Evolutionary conservation across 208 protist species (phyloP).

Genomic region (Trypanosoma conorhini): DNA sequence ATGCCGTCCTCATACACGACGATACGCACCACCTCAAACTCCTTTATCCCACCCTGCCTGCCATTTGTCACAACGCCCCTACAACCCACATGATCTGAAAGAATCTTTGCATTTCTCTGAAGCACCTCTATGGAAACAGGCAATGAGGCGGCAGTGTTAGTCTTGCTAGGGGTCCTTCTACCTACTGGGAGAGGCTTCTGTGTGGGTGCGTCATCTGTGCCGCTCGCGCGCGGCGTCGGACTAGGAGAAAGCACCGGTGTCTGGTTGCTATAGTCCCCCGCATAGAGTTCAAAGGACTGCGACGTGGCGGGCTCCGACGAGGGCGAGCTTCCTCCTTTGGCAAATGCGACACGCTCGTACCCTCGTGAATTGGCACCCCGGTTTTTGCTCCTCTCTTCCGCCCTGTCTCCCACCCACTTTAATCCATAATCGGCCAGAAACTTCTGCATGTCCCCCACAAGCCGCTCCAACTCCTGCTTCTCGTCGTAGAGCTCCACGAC

Average conservation of each 20-base stretch:
- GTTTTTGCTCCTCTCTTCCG: neutral
- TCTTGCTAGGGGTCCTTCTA: neutral
- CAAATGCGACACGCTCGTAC: slow-evolving; percentile 8
- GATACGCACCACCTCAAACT: slow-evolving; percentile 79
- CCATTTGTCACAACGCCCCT: slow-evolving; percentile 66
- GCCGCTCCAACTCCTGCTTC: slow-evolving; percentile 60
- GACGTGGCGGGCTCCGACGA: slow-evolving; percentile 4
- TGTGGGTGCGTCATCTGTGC: slow-evolving; percentile 13
- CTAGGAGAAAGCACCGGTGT: slow-evolving; percentile 16
- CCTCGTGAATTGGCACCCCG: neutral
- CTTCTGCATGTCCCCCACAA: slow-evolving; percentile 43
- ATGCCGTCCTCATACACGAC: slow-evolving; percentile 91
- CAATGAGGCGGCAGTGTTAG: neutral
- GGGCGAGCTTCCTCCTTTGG: neutral
- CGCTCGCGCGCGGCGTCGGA: neutral
- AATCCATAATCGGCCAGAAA: slow-evolving; percentile 59
- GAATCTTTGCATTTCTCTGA: slow-evolving; percentile 69
- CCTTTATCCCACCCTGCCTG: slow-evolving; percentile 61
- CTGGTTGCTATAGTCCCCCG: slow-evolving; percentile 30
- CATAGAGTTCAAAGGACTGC: slow-evolving; percentile 46
- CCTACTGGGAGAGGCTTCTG: neutral
- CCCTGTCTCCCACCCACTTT: slow-evolving; percentile 30
- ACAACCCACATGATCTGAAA: slow-evolving; percentile 84
- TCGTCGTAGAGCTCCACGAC: slow-evolving; percentile 75
- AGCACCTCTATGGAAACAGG: slow-evolving; percentile 67